Conservation (phyloP, 2,329 filamentous ascomycete species). For the Bipolaris cookei region DNA sequence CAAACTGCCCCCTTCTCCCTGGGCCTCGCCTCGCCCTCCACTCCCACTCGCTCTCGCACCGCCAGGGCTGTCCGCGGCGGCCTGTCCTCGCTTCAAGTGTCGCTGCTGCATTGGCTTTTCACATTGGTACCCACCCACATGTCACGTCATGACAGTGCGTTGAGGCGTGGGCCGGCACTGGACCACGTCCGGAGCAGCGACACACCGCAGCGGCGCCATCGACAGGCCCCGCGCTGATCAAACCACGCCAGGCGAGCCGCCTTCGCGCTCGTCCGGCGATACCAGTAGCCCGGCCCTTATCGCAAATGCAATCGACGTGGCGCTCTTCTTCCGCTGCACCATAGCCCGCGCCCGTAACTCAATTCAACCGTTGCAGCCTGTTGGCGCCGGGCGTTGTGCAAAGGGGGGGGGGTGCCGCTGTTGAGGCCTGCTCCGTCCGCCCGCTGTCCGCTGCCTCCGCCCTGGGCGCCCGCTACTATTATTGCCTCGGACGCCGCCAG, state of each 20-base stretch:
- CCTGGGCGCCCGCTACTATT: not conserved
- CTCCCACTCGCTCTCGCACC: no score
- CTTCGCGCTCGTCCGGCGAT: slow-evolving; percentile 26
- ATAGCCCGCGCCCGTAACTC: slow-evolving; percentile 26
- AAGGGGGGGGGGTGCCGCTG: slow-evolving; percentile 26
- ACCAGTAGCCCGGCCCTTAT: slow-evolving; percentile 30
- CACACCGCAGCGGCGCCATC: slow-evolving; percentile 20
- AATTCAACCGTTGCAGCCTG: slow-evolving; percentile 31
- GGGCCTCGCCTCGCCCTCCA: no score
- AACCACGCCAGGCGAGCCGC: slow-evolving; percentile 33
- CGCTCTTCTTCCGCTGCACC: slow-evolving; percentile 34
- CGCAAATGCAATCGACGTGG: slow-evolving; percentile 31
- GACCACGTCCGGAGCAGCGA: slow-evolving; percentile 25
- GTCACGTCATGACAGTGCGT: slow-evolving; percentile 7
- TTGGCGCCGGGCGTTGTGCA: slow-evolving; percentile 27
- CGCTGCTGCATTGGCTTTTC: not conserved
- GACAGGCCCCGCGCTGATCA: slow-evolving; percentile 37
- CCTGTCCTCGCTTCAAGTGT: no score
- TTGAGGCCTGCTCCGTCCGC: slow-evolving; percentile 30
- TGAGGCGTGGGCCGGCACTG: slow-evolving; percentile 5
- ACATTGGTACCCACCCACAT: not conserved
- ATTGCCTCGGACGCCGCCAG: not conserved
- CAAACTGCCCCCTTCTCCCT: not conserved
- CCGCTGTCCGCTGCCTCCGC: slow-evolving; percentile 24
- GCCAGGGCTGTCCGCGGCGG: no score